phyloP scores from a whole-genome alignment of 352 stramenopile species.

The Pythium pyrilobum region DNA sequence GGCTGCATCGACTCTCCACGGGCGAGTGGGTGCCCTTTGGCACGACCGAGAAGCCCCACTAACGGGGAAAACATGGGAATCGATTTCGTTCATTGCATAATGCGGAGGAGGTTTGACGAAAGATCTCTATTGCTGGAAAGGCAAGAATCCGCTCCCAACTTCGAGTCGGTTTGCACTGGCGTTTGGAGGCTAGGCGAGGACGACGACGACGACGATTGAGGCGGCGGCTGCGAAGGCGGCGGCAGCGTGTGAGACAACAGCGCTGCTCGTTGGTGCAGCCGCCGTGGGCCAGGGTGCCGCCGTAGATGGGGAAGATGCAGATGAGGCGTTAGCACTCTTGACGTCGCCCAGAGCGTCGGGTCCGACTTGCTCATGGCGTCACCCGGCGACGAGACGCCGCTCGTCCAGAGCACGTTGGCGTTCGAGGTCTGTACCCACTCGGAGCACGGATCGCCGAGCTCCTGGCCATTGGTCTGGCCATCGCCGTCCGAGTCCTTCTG shows the following conservation, averaged over 20 bases:
- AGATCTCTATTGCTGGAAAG: neutral
- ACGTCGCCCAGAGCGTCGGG: neutral
- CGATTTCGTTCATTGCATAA: too few species aligned
- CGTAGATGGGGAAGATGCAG: too few species aligned
- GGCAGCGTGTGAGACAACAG: too few species aligned
- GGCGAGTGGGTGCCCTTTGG: conserved; percentile 17
- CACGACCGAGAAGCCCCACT: conserved; percentile 5
- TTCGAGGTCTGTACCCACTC: neutral
- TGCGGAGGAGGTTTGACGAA: neutral
- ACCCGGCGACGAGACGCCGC: conserved; percentile 15
- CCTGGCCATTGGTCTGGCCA: neutral
- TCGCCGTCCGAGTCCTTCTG: neutral
- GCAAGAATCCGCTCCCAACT: too few species aligned
- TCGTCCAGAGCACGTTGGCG: conserved; percentile 9
- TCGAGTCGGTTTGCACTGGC: too few species aligned
- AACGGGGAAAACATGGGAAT: too few species aligned
- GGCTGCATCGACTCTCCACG: conserved; percentile 26
- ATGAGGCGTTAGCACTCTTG: too few species aligned
- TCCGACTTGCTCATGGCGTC: conserved; percentile 15
- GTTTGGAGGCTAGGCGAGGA: too few species aligned
- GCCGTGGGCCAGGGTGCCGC: too few species aligned
- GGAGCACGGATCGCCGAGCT: neutral
- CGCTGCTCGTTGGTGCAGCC: too few species aligned
- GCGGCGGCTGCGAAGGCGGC: too few species aligned
- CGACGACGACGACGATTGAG: too few species aligned